Evolutionary conservation across 805 yeast genomes (phyloP), one percentile per base, ranked within the genome.

Genomic region (Candida ascalaphidarum): DNA sequence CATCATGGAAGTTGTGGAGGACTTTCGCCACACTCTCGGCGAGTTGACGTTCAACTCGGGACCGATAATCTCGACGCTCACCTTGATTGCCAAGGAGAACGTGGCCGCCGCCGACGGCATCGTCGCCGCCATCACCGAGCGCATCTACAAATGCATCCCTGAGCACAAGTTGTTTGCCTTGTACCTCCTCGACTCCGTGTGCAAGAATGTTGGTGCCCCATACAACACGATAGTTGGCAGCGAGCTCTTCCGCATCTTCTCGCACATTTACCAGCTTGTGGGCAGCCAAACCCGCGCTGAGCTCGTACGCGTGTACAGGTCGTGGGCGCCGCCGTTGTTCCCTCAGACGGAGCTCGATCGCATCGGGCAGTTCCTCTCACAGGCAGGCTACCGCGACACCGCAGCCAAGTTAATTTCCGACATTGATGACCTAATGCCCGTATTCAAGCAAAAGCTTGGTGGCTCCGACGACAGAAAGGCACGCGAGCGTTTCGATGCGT

Each of bases 201-300:
- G 89, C 57, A 92, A 92, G 53, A 83, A 79, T 44, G 78, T 84
- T 18, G 96, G 96, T 7, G 70, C 77, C 35, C 96, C 97, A 2
- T 92, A 89, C 51, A 82, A 85, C n/a, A 65, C 76, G 5, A 52
- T 82, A 28, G 75, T 92, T 49, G 79, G 88, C 29, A 65, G 74
- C 38, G 76, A 77, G 37, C 58, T 86, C 26, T 80, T 71, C 56
- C 71, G 68, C 39, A 60, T 82, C 3, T 89, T 81, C 54, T 76
- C 81, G 15, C 76, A 74, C 36, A 78, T 86, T 3, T 92, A 82
- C 49, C 68, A 83, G n/a, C 58, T 79, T 30, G 89, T 83, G 22
- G 79, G 76, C 43, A 94, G 84, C 41, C 55, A 65, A n/a, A 71
- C 78, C 11, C 68, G 97, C 39, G 40, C 43, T 17, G 82, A 81